These are phyloP conservation scores for Russula brevipes DNA, from an alignment of 768 basidiomycete genomes.

Conservation along the genomic window DNA sequence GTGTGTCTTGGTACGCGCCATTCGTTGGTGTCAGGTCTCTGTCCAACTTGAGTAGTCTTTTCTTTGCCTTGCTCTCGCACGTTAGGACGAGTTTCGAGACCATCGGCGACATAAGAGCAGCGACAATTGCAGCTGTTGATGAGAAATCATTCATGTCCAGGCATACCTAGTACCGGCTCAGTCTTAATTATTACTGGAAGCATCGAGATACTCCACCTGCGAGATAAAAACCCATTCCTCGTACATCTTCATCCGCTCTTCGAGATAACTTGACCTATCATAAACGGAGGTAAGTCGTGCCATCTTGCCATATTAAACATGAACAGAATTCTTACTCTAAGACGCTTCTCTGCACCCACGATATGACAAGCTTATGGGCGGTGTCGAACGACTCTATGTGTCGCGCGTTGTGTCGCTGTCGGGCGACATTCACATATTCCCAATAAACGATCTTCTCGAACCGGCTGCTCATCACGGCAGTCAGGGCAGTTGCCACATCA, in stretches of 20 bases:
- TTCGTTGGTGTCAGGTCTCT: not conserved
- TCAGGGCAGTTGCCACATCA: constrained; percentile 12
- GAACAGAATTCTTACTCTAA: not conserved
- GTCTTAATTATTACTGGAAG: not conserved
- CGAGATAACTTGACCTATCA: constrained; percentile 1
- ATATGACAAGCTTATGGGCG: not conserved
- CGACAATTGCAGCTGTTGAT: constrained; percentile 1
- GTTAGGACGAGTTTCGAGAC: not conserved
- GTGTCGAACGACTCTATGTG: constrained; percentile 7
- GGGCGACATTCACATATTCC: constrained; percentile 18
- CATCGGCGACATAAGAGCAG: not conserved
- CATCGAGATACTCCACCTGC: not conserved
- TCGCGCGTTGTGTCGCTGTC: not conserved
- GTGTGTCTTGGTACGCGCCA: not conserved
- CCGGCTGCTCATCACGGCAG: not conserved
- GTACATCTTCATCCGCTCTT: constrained; percentile 1
- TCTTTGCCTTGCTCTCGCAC: constrained; percentile 6
- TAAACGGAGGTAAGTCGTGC: not conserved
- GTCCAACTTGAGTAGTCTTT: not conserved
- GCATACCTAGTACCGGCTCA: constrained; percentile 4
- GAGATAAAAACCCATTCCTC: constrained; percentile 12
- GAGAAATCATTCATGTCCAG: constrained; percentile 7
- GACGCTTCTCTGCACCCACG: constrained; percentile 10
- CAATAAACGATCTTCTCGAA: constrained; percentile 13
- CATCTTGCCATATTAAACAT: no score